Percentiles rank a stretch among this genome's conserved stretches.
Conservation (phyloP, 169 alveolate species). For the Plasmodium yoelii region DNA sequence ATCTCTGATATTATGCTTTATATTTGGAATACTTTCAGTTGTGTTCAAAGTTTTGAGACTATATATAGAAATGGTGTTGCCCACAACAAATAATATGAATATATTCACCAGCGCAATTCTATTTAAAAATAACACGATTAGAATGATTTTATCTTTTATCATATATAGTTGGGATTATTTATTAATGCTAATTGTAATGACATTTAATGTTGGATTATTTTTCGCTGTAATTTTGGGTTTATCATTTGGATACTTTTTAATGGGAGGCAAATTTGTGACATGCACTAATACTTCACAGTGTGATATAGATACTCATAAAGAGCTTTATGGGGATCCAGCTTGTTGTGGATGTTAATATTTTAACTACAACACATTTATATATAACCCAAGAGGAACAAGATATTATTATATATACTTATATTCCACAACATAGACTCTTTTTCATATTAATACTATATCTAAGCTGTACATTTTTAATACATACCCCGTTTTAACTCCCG, state of each 20-base stretch:
- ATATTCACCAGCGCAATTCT: constrained; percentile 26
- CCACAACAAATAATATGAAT: constrained; percentile 21
- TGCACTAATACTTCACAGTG: constrained; percentile 11
- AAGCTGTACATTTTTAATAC: too few relatives aligned
- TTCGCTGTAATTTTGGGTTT: constrained; percentile 79
- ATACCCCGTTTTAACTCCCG: too few relatives aligned
- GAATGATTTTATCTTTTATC: constrained; percentile 65
- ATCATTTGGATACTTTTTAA: constrained; percentile 81
- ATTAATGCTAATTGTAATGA: constrained; percentile 84
- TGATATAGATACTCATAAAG: constrained; percentile 43
- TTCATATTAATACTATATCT: too few relatives aligned
- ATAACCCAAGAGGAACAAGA: too few relatives aligned
- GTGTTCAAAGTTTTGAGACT: constrained; percentile 26
- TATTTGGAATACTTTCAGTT: constrained; percentile 55
- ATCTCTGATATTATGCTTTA: constrained; percentile 29
- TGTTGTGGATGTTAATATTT: constrained; percentile 60
- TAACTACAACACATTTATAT: neutral
- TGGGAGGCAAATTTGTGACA: constrained; percentile 59
- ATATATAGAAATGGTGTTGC: constrained; percentile 27
- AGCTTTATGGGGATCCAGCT: constrained; percentile 64
- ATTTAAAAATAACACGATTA: constrained; percentile 33
- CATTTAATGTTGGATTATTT: constrained; percentile 84
- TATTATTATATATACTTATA: too few relatives aligned
- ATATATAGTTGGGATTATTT: constrained; percentile 80
- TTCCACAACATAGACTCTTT: too few relatives aligned